phyloP scores from a whole-genome alignment of 1,284 basidiomycete species.

The Tylopilus sp. region DNA sequence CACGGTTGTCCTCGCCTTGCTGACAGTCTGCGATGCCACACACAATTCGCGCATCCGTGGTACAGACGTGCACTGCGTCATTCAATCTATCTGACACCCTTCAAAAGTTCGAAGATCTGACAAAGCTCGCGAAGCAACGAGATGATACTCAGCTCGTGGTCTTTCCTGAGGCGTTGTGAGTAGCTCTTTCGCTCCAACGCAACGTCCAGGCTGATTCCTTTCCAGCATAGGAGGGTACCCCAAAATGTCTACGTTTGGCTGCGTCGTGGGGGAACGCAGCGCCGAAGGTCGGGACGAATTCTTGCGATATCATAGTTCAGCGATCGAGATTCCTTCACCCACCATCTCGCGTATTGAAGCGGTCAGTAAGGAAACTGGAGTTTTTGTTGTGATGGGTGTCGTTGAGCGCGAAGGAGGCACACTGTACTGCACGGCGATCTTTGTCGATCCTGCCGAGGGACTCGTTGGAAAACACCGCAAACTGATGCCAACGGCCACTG shows the following conservation, averaged over 20 bases:
- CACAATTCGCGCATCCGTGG: slow-evolving; percentile 46
- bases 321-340: slow-evolving; percentile 56
- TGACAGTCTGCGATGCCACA: slow-evolving; percentile 17
- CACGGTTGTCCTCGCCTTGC: neutral
- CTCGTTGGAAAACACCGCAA: slow-evolving; percentile 69
- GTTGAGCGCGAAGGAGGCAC: slow-evolving; percentile 66
- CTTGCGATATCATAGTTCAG: slow-evolving; percentile 51
- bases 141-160: slow-evolving; percentile 57
- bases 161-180: slow-evolving; percentile 73
- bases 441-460: slow-evolving; percentile 56
- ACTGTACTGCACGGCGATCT: slow-evolving; percentile 67
- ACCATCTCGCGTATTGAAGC: slow-evolving; percentile 48
- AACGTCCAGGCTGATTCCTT: neutral
- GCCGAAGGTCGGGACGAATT: slow-evolving; percentile 59
- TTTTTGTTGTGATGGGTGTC: slow-evolving; percentile 68
- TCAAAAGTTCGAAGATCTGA: slow-evolving; percentile 52
- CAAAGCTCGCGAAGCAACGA: slow-evolving; percentile 47
- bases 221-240: slow-evolving; percentile 66
- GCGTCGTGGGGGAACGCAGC: slow-evolving; percentile 51
- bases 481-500: slow-evolving; percentile 65
- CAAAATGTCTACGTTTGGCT: slow-evolving; percentile 58
- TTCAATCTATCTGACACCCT: slow-evolving; percentile 54
- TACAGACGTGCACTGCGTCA: slow-evolving; percentile 51
- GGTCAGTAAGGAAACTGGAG: slow-evolving; percentile 46
- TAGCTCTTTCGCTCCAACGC: slow-evolving; percentile 8